Percentiles rank a stretch among this genome's conserved stretches.
Evolutionary conservation across 495 filamentous ascomycete genomes (phyloP).

Genomic region (Daldinia childiae): DNA sequence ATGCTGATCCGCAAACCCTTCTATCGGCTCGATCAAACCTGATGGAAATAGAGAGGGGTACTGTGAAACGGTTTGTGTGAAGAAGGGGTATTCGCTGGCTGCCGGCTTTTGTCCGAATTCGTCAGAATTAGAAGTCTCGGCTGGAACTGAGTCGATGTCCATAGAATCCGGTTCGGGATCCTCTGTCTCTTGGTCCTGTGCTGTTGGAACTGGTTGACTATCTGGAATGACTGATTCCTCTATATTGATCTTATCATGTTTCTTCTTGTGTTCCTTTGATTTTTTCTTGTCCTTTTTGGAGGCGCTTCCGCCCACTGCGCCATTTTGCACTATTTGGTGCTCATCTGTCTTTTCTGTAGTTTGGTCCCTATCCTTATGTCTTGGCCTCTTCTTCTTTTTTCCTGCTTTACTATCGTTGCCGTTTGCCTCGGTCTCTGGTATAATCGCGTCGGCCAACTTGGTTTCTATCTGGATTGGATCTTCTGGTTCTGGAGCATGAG

Average conservation of each 20-base stretch:
- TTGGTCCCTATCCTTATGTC: slow-evolving; percentile 20
- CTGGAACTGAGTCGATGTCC: slow-evolving; percentile 40
- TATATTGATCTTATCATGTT: slow-evolving; percentile 29
- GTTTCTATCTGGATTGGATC: slow-evolving; percentile 25
- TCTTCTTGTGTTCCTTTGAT: slow-evolving; percentile 28
- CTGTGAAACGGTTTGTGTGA: slow-evolving; percentile 58
- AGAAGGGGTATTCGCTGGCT: slow-evolving; percentile 54
- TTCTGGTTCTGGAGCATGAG: slow-evolving; percentile 13
- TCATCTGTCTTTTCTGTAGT: slow-evolving; percentile 20
- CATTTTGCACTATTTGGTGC: slow-evolving; percentile 10
- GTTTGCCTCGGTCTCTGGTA: slow-evolving; percentile 9
- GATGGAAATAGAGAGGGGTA: slow-evolving; percentile 59
- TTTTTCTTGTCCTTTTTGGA: slow-evolving; percentile 46
- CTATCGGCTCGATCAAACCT: slow-evolving; percentile 56
- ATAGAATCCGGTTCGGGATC: slow-evolving; percentile 34
- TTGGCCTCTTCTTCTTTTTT: slow-evolving; percentile 44
- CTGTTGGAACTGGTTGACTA: slow-evolving; percentile 16
- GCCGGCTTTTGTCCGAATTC: slow-evolving; percentile 27
- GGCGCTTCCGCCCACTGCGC: slow-evolving; percentile 15
- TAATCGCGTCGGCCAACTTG: slow-evolving; percentile 3
- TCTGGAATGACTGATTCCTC: neutral
- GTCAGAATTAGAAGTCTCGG: slow-evolving; percentile 5
- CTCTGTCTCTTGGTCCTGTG: slow-evolving; percentile 18
- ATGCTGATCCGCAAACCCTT: slow-evolving; percentile 56
- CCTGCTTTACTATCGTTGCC: slow-evolving; percentile 16